Evolutionary conservation across 192 early-diverging fungal species (phyloP), one percentile per base, ranked within the genome.

Genomic region (Hyaloraphidium curvatum): DNA sequence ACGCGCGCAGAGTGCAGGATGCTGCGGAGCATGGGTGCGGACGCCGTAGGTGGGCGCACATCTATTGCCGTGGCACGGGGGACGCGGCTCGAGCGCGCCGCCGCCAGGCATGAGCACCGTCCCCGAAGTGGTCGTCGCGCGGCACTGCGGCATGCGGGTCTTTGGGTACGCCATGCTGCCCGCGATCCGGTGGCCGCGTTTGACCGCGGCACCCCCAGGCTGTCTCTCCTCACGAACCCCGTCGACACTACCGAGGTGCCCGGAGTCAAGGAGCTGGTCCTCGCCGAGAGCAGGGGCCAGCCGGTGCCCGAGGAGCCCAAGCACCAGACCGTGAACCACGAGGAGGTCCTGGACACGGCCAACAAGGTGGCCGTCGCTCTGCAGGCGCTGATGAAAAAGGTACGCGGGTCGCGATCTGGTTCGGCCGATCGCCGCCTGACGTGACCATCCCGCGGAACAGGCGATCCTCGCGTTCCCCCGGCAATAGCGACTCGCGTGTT

Each of bases 101-200:
- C n/a, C n/a, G n/a, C n/a, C n/a, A n/a, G n/a, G 89, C 19, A 87
- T 91, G 79, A 83, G 79, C 14, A 91, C 86, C 2, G 79, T 84
- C 29, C 87, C 91, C 0, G 91, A 94, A 55, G 82, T 89, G 16
- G 66, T 90, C 37, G 77, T 83, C n/a, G 89, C 89, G 17, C 69
- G 77, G 11, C 89, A 94, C 59, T 74, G 77, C 39, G 86, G 86
- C 5, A 70, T 94, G 39, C 68, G 75, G 31, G 80, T 90, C 2
- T 59, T 94, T 33, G 87, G 84, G 26, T 51, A 90, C 29, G 76
- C 73, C 40, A 66, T 91, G 56, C 77, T 91, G 31, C 91, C 14
- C 88, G 83, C 58, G 67, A 67, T 26, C 80, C 76, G 5, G 68
- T 72, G 23, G 39, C 60, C 22, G 54, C 62, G 9, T 40, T 51